Evolutionary conservation across 2,329 filamentous ascomycete genomes (phyloP).

Genomic region (Claviceps pazoutovae): DNA sequence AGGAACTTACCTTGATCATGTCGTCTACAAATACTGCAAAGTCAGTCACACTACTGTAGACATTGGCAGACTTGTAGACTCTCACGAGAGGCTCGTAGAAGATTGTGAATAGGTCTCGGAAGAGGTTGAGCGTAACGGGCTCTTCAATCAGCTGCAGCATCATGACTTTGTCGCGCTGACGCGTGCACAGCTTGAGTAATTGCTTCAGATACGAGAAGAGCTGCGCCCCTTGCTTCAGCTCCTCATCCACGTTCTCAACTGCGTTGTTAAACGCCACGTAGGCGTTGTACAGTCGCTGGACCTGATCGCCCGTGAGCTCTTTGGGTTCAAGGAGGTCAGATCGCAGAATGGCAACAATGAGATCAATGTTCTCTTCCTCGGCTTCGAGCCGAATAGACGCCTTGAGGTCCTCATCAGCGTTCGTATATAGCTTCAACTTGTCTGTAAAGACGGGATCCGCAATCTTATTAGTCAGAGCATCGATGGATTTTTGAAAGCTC

Average conservation of each 20-base stretch:
- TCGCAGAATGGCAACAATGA: slow-evolving; percentile 72
- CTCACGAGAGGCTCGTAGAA: slow-evolving; percentile 96
- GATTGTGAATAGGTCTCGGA: slow-evolving; percentile 92
- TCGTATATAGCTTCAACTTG: slow-evolving; percentile 70
- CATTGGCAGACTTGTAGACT: slow-evolving; percentile 97
- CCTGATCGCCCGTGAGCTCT: slow-evolving; percentile 53
- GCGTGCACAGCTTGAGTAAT: slow-evolving; percentile 77
- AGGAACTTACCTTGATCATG: slow-evolving; percentile 54
- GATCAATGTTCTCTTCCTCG: slow-evolving; percentile 57
- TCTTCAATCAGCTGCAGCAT: slow-evolving; percentile 94
- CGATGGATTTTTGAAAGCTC: slow-evolving; percentile 75
- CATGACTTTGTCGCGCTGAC: slow-evolving; percentile 91
- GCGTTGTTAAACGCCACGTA: slow-evolving; percentile 94
- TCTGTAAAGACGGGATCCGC: slow-evolving; percentile 65
- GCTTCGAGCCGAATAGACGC: slow-evolving; percentile 61
- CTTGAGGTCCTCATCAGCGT: slow-evolving; percentile 64
- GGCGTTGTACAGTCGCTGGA: slow-evolving; percentile 78
- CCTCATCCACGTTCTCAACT: slow-evolving; percentile 78
- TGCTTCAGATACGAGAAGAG: slow-evolving; percentile 93
- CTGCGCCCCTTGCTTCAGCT: slow-evolving; percentile 78
- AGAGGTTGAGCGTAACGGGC: slow-evolving; percentile 89
- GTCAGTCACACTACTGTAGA: slow-evolving; percentile 94
- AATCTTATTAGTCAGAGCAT: slow-evolving; percentile 61
- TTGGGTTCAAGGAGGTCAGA: slow-evolving; percentile 63
- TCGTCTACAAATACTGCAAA: slow-evolving; percentile 90